Base-by-base conservation (phyloP, 2,329 filamentous ascomycete genomes). In the Trichoderma koningii region DNA sequence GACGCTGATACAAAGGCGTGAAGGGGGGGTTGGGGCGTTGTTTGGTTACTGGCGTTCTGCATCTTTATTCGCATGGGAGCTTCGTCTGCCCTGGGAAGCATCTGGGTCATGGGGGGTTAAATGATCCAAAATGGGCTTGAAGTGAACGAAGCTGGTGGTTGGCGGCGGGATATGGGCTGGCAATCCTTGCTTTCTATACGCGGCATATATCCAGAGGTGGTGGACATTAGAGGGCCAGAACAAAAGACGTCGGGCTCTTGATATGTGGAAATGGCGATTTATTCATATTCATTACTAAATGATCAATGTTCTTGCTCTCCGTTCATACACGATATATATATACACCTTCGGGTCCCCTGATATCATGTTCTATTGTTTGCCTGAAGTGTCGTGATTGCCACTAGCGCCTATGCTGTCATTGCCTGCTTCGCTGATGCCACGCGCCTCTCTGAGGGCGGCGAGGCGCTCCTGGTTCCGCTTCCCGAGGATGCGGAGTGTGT, bases 391-490 rank as follows among this genome's bases (percentile, higher is more conserved):
- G 42, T 66, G 64, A 61, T 56, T 66, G 64, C 48, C 55, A 51
- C 63, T 65, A 62, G 34, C 50, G 64, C 41, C 55, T 51, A 52
- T 56, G 50, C 23, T 64, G 47, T 41, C 55, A 65, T 50, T 65
- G 55, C 23, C 41, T 28, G 23, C 51, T 23, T 51, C 42, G n/a
- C 41, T 63, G 44, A 47, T 65, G 47, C 52, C 66, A 17, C 42
- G 51, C 9, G 60, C 55, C 41, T 66, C 41, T 56, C 62, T 72
- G 70, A 92, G 74, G 34, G 78, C 81, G 55, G 83, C 85, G 68
- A 89, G 73, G 15, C 90, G 79, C 71, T 82, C 69, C 78, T 88
- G 82, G 73, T 93, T 93, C 73, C 90, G 80, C 81, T 85, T 89
- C 10, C 86, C 85, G 70, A 93, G 72, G 55, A 92, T 77, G 52